phyloP scores from a whole-genome alignment of 2,329 filamentous ascomycete species.

The Cercospora janseana region DNA sequence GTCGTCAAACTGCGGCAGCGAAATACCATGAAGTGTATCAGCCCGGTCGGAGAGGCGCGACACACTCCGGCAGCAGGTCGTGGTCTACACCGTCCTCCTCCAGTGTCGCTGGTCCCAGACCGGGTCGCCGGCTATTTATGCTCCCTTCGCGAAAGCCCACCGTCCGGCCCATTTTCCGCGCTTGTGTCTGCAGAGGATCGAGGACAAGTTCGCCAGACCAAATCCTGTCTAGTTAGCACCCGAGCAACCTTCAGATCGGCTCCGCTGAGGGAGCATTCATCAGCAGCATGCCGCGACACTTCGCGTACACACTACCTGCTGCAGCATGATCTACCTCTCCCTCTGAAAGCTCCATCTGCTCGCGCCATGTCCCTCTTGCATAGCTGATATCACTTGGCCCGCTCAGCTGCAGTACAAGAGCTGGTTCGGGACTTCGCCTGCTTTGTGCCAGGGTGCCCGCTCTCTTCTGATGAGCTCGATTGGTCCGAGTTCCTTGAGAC shows the following conservation, averaged over 20 bases:
- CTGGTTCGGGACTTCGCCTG: constrained; percentile 9
- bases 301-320: constrained; percentile 11
- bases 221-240: constrained; percentile 3
- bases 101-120: too few relatives aligned
- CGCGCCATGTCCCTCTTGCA: constrained; percentile 4
- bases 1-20: too few relatives aligned
- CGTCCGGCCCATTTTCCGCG: neutral
- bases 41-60: too few relatives aligned
- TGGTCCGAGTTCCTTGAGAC: constrained; percentile 15
- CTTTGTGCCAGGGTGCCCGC: constrained; percentile 16
- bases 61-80: too few relatives aligned
- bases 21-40: too few relatives aligned
- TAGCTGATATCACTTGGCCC: constrained; percentile 4
- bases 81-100: too few relatives aligned
- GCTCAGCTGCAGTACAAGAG: constrained; percentile 9
- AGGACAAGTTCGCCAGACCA: constrained; percentile 6
- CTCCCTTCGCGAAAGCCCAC: neutral
- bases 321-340: constrained; percentile 1
- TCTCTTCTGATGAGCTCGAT: constrained; percentile 12
- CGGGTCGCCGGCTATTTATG: too few relatives aligned
- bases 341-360: neutral
- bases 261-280: constrained; percentile 7
- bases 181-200: neutral
- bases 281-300: constrained; percentile 6
- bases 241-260: constrained; percentile 8